A percentile compares a stretch with the other conserved stretches of the same genome.
phyloP scores from a whole-genome alignment of 768 basidiomycete genomes.

The Naganishia kalamii region DNA sequence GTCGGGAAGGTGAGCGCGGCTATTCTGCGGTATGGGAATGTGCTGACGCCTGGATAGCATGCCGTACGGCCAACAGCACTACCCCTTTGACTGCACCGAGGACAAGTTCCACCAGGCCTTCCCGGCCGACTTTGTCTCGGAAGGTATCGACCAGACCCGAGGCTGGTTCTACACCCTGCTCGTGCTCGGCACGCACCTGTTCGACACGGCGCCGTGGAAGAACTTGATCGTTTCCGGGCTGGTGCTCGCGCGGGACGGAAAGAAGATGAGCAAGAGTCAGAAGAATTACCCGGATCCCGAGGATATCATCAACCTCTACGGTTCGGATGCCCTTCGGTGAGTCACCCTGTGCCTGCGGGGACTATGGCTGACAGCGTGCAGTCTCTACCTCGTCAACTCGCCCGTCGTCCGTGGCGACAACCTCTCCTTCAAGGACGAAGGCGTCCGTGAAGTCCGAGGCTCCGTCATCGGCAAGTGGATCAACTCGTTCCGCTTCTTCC shows the following conservation, averaged over 20 bases:
- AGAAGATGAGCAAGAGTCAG: slow-evolving; percentile 98
- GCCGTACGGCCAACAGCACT: slow-evolving; percentile 96
- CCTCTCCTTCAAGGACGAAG: slow-evolving; percentile 94
- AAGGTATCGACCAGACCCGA: slow-evolving; percentile 97
- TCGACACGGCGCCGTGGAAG: slow-evolving; percentile 91
- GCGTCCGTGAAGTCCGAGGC: slow-evolving; percentile 91
- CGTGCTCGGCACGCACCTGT: slow-evolving; percentile 91
- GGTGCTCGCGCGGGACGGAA: slow-evolving; percentile 91
- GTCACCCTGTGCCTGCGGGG: neutral
- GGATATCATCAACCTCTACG: slow-evolving; percentile 78
- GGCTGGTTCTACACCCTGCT: slow-evolving; percentile 99
- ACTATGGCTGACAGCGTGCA: slow-evolving; percentile 34
- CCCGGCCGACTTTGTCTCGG: slow-evolving; percentile 94
- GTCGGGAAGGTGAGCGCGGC: slow-evolving; percentile 90
- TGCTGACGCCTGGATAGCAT: slow-evolving; percentile 56
- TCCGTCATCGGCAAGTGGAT: slow-evolving; percentile 97
- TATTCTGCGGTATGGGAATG: too few species aligned
- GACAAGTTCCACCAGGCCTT: slow-evolving; percentile 74
- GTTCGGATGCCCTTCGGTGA: slow-evolving; percentile 88
- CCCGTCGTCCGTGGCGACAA: slow-evolving; percentile 97
- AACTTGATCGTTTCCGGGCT: slow-evolving; percentile 94
- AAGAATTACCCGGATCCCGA: slow-evolving; percentile 96
- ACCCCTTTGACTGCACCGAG: slow-evolving; percentile 82
- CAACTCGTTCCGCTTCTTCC: slow-evolving; percentile 98
- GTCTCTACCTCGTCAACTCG: slow-evolving; percentile 98